phyloP scores from a whole-genome alignment of 495 filamentous ascomycete species.

The Evernia prunastri region DNA sequence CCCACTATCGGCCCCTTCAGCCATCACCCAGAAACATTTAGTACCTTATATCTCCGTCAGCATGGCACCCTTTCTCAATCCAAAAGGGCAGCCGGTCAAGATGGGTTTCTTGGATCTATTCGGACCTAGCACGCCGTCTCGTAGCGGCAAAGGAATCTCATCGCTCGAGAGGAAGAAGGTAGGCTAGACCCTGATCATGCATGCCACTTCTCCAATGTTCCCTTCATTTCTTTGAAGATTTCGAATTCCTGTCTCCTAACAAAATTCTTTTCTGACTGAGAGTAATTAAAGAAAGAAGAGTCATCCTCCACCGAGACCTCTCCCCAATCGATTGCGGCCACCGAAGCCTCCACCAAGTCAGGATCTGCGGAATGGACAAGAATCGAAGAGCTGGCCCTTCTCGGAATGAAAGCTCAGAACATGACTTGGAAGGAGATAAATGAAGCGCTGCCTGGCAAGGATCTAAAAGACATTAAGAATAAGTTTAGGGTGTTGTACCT shows the following conservation, averaged over 20 bases:
- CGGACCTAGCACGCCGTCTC: background rate
- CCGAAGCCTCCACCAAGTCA: background rate
- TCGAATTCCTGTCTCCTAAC: background rate
- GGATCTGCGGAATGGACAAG: constrained; percentile 21
- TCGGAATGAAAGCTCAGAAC: constrained; percentile 23
- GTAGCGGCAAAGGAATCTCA: background rate
- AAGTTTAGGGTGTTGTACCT: constrained; percentile 23
- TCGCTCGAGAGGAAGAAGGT: background rate
- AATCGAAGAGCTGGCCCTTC: constrained; percentile 27
- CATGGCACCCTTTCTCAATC: background rate
- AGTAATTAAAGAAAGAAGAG: background rate
- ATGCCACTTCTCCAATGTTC: background rate
- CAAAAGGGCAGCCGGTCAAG: background rate
- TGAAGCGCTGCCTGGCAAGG: constrained; percentile 20
- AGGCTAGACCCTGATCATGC: background rate
- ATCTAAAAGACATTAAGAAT: constrained; percentile 24
- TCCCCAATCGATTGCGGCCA: constrained; percentile 1
- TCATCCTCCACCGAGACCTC: background rate
- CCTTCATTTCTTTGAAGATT: background rate
- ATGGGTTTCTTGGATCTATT: constrained; percentile 12
- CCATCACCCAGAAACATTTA: background rate
- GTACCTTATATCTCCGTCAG: background rate
- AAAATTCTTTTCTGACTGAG: background rate
- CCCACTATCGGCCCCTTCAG: background rate
- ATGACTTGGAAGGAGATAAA: constrained; percentile 30